phyloP scores from a whole-genome alignment of 164 flowering plant species.

The Tinospora cordifolia region DNA sequence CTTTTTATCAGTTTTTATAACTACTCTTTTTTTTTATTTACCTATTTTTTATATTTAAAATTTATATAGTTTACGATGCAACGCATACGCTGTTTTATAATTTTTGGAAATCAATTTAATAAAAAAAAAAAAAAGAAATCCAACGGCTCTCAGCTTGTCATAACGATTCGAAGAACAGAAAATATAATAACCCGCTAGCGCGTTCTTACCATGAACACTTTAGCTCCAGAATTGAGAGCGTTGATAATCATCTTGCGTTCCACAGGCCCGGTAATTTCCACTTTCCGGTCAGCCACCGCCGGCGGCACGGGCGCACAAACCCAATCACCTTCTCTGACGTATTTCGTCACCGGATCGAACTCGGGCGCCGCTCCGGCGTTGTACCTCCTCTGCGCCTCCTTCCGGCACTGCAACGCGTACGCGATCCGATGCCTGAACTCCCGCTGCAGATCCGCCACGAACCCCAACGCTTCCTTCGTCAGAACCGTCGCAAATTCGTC shows the following conservation, averaged over 20 bases:
- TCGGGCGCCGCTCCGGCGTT: constrained; percentile 62
- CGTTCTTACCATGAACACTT: constrained; percentile 78
- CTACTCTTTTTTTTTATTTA: too few species aligned
- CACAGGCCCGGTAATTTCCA: constrained; percentile 90
- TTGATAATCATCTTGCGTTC: constrained; percentile 93
- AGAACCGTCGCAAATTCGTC: constrained; percentile 57
- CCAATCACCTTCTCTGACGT: constrained; percentile 70
- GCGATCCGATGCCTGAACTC: constrained; percentile 50
- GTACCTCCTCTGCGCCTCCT: constrained; percentile 53
- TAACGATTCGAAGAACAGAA: too few species aligned
- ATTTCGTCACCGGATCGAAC: constrained; percentile 70
- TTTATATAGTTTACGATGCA: too few species aligned
- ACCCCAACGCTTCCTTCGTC: constrained; percentile 59
- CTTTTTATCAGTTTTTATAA: too few species aligned
- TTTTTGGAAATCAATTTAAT: too few species aligned
- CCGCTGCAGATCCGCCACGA: constrained; percentile 69
- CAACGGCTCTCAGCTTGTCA: too few species aligned
- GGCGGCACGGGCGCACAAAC: constrained; percentile 60
- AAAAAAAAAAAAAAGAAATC: too few species aligned
- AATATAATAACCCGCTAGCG: too few species aligned
- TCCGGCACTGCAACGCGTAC: constrained; percentile 74
- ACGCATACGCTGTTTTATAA: too few species aligned
- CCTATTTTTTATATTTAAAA: too few species aligned
- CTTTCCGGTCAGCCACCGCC: constrained; percentile 73
- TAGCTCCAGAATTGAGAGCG: constrained; percentile 90